These are phyloP conservation scores for Starmerella khaoyaiensis DNA, from an alignment of 805 yeast species.

Conservation along the genomic window DNA sequence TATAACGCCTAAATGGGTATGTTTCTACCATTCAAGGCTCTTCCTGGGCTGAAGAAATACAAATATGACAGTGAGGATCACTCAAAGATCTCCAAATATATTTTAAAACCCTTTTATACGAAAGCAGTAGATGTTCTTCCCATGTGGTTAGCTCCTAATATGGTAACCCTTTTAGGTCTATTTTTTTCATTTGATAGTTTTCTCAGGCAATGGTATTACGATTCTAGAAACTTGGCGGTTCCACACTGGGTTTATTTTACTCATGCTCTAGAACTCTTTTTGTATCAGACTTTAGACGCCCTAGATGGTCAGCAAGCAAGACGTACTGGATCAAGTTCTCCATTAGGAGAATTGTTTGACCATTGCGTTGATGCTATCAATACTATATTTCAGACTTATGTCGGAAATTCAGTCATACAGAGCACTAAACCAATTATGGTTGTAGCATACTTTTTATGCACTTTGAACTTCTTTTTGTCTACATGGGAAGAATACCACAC, in stretches of 20 bases:
- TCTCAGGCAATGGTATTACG: slow-evolving; percentile 47
- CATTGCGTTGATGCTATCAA: slow-evolving; percentile 70
- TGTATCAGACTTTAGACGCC: slow-evolving; percentile 94
- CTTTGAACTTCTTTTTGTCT: slow-evolving; percentile 61
- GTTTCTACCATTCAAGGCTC: slow-evolving; percentile 20
- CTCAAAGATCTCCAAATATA: slow-evolving; percentile 58
- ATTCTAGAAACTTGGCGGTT: slow-evolving; percentile 23
- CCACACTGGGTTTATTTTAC: slow-evolving; percentile 70
- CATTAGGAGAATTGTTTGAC: slow-evolving; percentile 89
- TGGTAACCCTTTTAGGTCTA: slow-evolving; percentile 70
- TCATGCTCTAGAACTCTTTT: slow-evolving; percentile 69
- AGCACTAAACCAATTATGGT: slow-evolving; percentile 48
- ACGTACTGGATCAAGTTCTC: slow-evolving; percentile 85
- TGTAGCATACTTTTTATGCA: slow-evolving; percentile 24
- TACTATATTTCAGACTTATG: slow-evolving; percentile 64
- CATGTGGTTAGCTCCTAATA: slow-evolving; percentile 70
- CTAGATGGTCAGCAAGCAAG: slow-evolving; percentile 96
- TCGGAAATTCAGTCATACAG: slow-evolving; percentile 66
- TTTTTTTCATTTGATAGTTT: slow-evolving; percentile 55
- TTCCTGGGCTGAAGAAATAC: slow-evolving; percentile 23
- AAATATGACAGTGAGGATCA: slow-evolving; percentile 53
- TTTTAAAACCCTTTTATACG: slow-evolving; percentile 75
- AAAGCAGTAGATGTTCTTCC: slow-evolving; percentile 67
- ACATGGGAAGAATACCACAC: slow-evolving; percentile 97
- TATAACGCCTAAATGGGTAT: too few relatives aligned